Base-by-base conservation (phyloP, 2,329 filamentous ascomycete genomes). In the Penicillium sp. region DNA sequence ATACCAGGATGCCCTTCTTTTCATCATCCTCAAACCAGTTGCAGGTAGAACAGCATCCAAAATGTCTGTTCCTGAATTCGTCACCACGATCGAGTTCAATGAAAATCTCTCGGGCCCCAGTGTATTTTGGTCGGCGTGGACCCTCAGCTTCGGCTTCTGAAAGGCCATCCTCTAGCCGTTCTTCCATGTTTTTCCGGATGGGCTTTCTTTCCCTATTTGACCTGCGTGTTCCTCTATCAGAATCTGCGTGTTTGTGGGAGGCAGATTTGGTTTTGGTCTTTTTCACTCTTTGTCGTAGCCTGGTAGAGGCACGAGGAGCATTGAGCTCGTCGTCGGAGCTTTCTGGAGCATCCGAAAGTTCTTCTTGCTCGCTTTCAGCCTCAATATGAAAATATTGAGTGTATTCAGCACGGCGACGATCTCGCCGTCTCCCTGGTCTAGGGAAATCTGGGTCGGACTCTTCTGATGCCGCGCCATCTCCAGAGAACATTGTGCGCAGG, bases 71-170 rank as follows among this genome's bases (percentile, higher is more conserved):
- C 53, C 83, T 82, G 72, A 99, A 99, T 3, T 82, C 76, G 39
- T 88, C 84, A 14, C 86, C 81, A 4, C 79, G 74, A 1, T 86
- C 75, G 1, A 91, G 68, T 1, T 80, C 79, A 55, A 86, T 80
- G 70, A 96, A 98, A 6, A 84, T 73, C 70, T 98, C 95, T 62
- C 86, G 88, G 24, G 92, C 83, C 14, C 86, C 86, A 13, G 84
- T 76, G 76, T 72, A 75, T 55, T 68, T 75, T 43, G 67, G 65
- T 16, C 64, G 59, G 29, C 58, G 67, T 6, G 62, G 87, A 86
- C 1, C 84, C 79, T 11, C 78, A 76, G 16, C 54, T 53, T 75
- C 75, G 26, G 69, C 65, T 51, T 77, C 73, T 5, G 74, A 75
- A 37, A 57, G 22, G 26, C 74, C 69, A 43, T 74, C 67, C 56